Evolutionary conservation across 345 rosid genomes (phyloP), one percentile per base, ranked within the genome.

Genomic region (Pistacia vera): DNA sequence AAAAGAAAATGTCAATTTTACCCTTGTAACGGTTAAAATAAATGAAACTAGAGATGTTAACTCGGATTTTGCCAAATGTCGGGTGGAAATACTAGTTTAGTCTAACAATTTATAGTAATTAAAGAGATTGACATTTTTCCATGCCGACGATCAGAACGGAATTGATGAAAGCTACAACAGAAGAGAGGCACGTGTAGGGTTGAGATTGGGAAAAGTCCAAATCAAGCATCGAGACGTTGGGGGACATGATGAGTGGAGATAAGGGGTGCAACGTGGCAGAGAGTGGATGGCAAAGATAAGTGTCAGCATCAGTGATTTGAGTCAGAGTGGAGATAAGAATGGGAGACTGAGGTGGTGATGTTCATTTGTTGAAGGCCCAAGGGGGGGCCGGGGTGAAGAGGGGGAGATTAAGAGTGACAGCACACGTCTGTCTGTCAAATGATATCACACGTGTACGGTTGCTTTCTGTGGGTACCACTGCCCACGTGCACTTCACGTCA

Each of bases 401-500:
- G 22, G 22, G 25, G 25, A 36, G 41, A 5, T 36, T 36, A 36
- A 36, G 41, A 36, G 41, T 36, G 41, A 36, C 25, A 25, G 55
- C 70, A 20, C 75, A 54, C 28, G 28, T 18, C 54, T 22, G 11
- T 30, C 61, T 65, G 25, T 9, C 17, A 33, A 38, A 64, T 77
- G 73, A 70, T 56, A 33, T 69, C 58, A 77, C 72, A 52, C 77
- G 55, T 60, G 77, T 67, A 5, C 60, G 11, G 77, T 75, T 52
- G 20, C 55, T 78, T 18, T 78, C 79, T 5, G 4, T 7, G 63
- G 79, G 77, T 13, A 55, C 71, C 58, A 25, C 57, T 11, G 14
- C 0, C 79, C 82, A 75, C 85, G 82, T 78, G 79, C 77, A 28
- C 66, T 8, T 63, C 81, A 58, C 54, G 57, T 68, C 83, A 5